phyloP scores from a whole-genome alignment of 108 stramenopile species.

The Skeletonema costatum region DNA sequence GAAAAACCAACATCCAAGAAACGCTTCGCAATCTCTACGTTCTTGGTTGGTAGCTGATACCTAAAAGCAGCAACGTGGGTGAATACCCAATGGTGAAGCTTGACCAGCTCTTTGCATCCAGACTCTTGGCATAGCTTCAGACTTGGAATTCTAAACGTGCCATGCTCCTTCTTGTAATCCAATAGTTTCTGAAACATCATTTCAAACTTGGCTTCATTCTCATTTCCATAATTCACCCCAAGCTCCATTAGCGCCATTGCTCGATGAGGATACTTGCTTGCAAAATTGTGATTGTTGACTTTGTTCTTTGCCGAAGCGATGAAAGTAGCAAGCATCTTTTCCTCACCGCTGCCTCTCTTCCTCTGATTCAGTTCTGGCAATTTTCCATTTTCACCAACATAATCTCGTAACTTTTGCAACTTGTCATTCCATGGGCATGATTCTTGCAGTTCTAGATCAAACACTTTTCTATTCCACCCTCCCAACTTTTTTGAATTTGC shows the following conservation, averaged over 20 bases:
- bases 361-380: slow-evolving; percentile 13
- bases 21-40: slow-evolving; percentile 19
- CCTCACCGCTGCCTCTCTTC: slow-evolving; percentile 3
- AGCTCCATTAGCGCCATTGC: slow-evolving; percentile 11
- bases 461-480: slow-evolving; percentile 41
- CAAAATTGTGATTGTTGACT: slow-evolving; percentile 17
- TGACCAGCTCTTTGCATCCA: slow-evolving; percentile 34
- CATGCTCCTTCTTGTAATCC: slow-evolving; percentile 39
- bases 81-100: slow-evolving; percentile 47
- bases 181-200: slow-evolving; percentile 43
- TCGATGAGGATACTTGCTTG: slow-evolving; percentile 32
- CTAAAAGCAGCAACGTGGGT: slow-evolving; percentile 30
- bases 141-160: slow-evolving; percentile 34
- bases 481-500: slow-evolving; percentile 27
- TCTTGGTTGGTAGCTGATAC: slow-evolving; percentile 41
- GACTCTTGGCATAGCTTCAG: slow-evolving; percentile 35
- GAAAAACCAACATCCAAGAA: slow-evolving; percentile 48
- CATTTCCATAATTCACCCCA: no score
- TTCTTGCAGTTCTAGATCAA: slow-evolving; percentile 36
- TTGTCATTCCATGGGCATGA: slow-evolving; percentile 38
- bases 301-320: slow-evolving; percentile 22
- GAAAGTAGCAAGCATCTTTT: slow-evolving; percentile 25
- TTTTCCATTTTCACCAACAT: slow-evolving; percentile 9
- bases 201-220: no score
- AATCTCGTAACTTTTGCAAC: slow-evolving; percentile 19